phyloP scores from a whole-genome alignment of 352 stramenopile species.

The Thraustochytrium striatum region DNA sequence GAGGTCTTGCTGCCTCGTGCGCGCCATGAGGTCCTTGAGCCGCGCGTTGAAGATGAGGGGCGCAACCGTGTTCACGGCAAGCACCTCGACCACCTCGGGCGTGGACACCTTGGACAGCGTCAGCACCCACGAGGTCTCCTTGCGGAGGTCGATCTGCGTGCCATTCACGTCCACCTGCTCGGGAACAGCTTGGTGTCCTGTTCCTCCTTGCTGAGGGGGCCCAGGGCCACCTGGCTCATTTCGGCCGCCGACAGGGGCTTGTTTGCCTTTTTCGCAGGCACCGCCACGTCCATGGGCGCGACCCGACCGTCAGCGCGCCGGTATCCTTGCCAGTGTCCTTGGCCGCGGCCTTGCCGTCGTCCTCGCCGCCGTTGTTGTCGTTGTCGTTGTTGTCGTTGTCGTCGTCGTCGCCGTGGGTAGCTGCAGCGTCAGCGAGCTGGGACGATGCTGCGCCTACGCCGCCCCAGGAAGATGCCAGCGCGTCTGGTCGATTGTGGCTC shows the following conservation, averaged over 20 bases:
- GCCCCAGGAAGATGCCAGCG: too few relatives aligned
- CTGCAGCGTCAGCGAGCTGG: too few relatives aligned
- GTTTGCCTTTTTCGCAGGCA: not conserved
- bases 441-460: too few relatives aligned
- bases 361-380: too few relatives aligned
- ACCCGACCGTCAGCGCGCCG: too few relatives aligned
- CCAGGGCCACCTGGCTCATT: slow-evolving; percentile 20
- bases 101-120: slow-evolving; percentile 86
- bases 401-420: too few relatives aligned
- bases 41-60: slow-evolving; percentile 93
- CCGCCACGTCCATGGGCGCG: slow-evolving; percentile 14
- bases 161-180: slow-evolving; percentile 88
- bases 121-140: slow-evolving; percentile 88
- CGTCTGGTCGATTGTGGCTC: slow-evolving; percentile 5
- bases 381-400: too few relatives aligned
- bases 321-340: not conserved
- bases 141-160: slow-evolving; percentile 89
- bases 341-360: not conserved
- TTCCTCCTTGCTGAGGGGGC: not conserved
- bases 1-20: slow-evolving; percentile 51
- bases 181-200: slow-evolving; percentile 56
- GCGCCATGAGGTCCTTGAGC: slow-evolving; percentile 77
- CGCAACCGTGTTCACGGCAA: slow-evolving; percentile 90
- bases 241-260: not conserved
- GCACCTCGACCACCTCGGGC: slow-evolving; percentile 74